Evolutionary conservation across 306 rosid genomes (phyloP).

Genomic region (Astragalus membranaceus): DNA sequence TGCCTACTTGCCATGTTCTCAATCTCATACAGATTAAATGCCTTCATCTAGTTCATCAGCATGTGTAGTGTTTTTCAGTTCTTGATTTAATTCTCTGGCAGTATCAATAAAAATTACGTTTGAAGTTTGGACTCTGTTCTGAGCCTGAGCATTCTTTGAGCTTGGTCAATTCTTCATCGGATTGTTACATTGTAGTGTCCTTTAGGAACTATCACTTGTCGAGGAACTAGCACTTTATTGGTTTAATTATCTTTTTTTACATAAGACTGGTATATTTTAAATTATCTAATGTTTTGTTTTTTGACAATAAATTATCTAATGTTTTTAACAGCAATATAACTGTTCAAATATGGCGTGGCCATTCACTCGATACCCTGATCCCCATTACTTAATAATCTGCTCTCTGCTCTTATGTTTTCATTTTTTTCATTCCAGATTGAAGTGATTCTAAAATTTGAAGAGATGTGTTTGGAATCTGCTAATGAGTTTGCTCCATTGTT

Average conservation of each 20-base stretch:
- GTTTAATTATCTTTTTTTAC: neutral
- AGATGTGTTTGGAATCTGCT: slow-evolving; percentile 83
- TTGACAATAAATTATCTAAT: too few species aligned
- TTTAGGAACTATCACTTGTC: neutral
- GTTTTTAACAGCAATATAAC: too few species aligned
- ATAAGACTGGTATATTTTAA: too few species aligned
- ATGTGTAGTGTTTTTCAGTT: neutral
- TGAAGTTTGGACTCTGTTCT: neutral
- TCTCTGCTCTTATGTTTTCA: slow-evolving; percentile 4
- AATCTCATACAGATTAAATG: neutral
- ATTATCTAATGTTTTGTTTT: too few species aligned
- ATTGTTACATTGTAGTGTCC: neutral
- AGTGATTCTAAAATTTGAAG: slow-evolving; percentile 87
- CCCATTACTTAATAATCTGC: neutral
- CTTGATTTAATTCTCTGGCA: neutral
- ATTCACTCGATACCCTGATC: neutral
- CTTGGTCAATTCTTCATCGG: neutral
- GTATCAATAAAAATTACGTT: neutral
- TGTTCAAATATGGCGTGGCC: neutral
- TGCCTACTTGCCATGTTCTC: neutral
- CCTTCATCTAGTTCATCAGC: neutral
- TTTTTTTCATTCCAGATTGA: slow-evolving; percentile 56
- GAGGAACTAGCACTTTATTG: neutral
- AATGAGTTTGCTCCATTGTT: slow-evolving; percentile 69
- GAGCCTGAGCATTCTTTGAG: neutral